Percentiles rank a stretch among this genome's conserved stretches.
phyloP scores from a whole-genome alignment of 148 eudicot genomes.

The Vaccinium corymbosum region DNA sequence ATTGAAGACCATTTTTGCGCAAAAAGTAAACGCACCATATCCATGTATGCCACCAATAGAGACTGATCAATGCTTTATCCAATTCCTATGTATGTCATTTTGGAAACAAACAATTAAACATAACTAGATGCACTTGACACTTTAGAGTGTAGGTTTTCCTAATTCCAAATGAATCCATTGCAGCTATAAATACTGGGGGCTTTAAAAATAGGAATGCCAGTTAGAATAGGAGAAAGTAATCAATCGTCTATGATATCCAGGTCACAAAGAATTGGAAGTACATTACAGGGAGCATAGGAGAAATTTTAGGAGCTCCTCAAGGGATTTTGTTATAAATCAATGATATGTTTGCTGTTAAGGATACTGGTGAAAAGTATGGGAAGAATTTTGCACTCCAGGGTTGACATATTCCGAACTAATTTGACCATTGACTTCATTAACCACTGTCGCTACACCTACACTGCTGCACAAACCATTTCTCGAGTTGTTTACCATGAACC shows the following conservation, averaged over 20 bases:
- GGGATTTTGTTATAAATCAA: conserved; percentile 17
- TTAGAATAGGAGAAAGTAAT: background rate
- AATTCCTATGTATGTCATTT: background rate
- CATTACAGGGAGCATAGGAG: conserved; percentile 17
- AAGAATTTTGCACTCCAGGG: conserved; percentile 38
- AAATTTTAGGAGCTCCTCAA: conserved; percentile 17
- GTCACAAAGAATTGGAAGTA: conserved; percentile 18
- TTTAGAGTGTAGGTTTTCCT: background rate
- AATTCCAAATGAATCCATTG: background rate
- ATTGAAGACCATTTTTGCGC: conserved; percentile 20
- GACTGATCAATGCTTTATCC: conserved; percentile 4
- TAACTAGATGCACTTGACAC: background rate
- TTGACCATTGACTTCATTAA: conserved; percentile 30
- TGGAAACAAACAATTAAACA: background rate
- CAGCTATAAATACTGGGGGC: conserved; percentile 15
- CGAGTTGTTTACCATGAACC: conserved; percentile 38
- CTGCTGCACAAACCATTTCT: conserved; percentile 33
- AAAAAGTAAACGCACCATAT: background rate
- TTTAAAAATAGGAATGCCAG: background rate
- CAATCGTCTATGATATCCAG: background rate
- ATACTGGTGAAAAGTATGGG: conserved; percentile 35
- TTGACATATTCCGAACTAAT: conserved; percentile 33
- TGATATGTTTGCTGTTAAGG: conserved; percentile 23
- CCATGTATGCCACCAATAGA: background rate
- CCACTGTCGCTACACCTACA: conserved; percentile 27